Percentiles rank a stretch among this genome's conserved stretches.
Conservation (phyloP, 2,329 filamentous ascomycete species). For the Onygenales sp. region DNA sequence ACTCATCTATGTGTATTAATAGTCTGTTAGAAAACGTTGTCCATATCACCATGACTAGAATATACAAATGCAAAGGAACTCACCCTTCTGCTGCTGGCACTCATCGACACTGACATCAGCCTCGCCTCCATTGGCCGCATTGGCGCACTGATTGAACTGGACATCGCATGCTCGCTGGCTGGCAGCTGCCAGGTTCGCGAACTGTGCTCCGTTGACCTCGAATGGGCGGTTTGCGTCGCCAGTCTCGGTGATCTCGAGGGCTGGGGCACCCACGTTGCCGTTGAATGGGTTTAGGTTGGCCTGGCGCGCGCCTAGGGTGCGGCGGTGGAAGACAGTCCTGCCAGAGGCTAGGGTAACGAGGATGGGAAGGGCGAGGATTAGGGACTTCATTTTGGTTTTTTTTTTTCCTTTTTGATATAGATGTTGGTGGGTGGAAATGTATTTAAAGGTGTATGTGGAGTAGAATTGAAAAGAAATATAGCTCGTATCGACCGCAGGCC, state of each 20-base stretch:
- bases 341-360: constrained; percentile 1
- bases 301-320: background rate
- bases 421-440: background rate
- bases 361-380: background rate
- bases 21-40: background rate
- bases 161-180: background rate
- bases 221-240: background rate
- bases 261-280: background rate
- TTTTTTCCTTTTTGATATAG: background rate
- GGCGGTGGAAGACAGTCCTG: background rate
- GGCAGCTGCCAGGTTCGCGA: background rate
- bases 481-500: background rate
- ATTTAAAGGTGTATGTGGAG: background rate
- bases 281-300: background rate
- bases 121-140: background rate
- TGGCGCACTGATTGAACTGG: constrained; percentile 1
- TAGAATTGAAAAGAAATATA: background rate
- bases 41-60: background rate
- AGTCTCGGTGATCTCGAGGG: background rate
- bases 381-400: background rate
- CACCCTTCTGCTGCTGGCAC: background rate
- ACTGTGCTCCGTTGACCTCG: background rate
- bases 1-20: background rate
- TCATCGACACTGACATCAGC: background rate
- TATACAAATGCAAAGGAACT: background rate